Conservation (phyloP, 2,329 filamentous ascomycete genomes). For the Colletotrichum echinochloae region DNA sequence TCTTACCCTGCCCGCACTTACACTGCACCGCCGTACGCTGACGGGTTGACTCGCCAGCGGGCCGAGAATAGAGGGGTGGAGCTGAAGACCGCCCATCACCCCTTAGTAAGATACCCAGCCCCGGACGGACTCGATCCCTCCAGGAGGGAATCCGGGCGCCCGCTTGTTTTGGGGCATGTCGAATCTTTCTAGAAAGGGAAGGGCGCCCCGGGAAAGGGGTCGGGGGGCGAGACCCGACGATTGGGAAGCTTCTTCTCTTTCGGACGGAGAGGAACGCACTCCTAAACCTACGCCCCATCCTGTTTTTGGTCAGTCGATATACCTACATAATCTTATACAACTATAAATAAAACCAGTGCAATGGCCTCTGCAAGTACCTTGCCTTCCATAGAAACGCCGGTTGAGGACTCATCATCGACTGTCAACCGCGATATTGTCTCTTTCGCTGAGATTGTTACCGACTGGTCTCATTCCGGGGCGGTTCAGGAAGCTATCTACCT, state of each 20-base stretch:
- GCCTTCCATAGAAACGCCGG: background rate
- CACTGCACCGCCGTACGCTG: background rate
- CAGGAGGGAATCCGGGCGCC: conserved; percentile 4
- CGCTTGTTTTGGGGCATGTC: background rate
- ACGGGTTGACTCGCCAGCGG: conserved; percentile 5
- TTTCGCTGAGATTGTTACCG: conserved; percentile 12
- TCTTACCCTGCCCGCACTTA: conserved; percentile 2
- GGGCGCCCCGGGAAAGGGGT: background rate
- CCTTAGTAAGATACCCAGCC: conserved; percentile 5
- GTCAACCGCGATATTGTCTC: background rate
- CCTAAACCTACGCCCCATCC: conserved; percentile 22
- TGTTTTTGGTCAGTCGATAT: background rate
- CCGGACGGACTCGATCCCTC: background rate
- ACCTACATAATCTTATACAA: no score
- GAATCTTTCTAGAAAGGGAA: conserved; percentile 33
- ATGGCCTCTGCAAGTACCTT: background rate
- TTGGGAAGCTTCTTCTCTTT: conserved; percentile 38
- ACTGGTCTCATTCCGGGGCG: conserved; percentile 25
- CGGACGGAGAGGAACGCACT: conserved; percentile 37
- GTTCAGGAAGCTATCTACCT: conserved; percentile 15
- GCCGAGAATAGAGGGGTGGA: conserved; percentile 26
- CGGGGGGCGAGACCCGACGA: conserved; percentile 30
- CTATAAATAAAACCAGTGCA: background rate
- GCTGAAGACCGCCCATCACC: background rate
- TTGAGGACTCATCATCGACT: background rate